A percentile compares a stretch with the other conserved stretches of the same genome.
phyloP scores from a whole-genome alignment of 2,329 filamentous ascomycete species.

The Stemphylium lycopersici region DNA sequence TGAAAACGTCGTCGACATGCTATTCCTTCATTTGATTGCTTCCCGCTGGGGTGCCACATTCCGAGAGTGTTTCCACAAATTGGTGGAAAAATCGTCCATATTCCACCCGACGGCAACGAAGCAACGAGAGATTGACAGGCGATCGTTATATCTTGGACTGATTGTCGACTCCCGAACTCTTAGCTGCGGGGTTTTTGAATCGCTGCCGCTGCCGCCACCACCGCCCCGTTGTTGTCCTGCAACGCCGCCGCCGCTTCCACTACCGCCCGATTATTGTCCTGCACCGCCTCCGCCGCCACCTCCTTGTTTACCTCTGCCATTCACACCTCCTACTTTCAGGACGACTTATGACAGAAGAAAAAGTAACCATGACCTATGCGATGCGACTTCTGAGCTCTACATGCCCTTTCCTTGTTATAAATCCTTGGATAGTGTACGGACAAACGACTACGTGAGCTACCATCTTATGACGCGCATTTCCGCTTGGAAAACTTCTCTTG shows the following conservation, averaged over 20 bases:
- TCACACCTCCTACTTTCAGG: too few species aligned
- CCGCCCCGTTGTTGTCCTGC: too few species aligned
- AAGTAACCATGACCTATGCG: background rate
- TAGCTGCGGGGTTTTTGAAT: too few species aligned
- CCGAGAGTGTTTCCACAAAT: constrained; percentile 16
- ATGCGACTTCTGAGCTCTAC: background rate
- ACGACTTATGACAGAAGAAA: background rate
- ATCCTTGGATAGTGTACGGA: constrained; percentile 15
- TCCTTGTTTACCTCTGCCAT: too few species aligned
- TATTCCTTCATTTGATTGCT: constrained; percentile 34
- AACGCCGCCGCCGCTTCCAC: too few species aligned
- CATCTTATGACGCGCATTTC: constrained; percentile 37
- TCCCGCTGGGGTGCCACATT: constrained; percentile 31
- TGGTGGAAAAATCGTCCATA: background rate
- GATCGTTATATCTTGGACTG: constrained; percentile 28
- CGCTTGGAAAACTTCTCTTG: constrained; percentile 13
- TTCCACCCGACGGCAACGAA: constrained; percentile 10
- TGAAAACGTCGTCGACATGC: constrained; percentile 36
- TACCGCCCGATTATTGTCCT: too few species aligned
- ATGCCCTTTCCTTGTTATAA: background rate
- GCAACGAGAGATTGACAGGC: constrained; percentile 15
- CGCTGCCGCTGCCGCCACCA: too few species aligned
- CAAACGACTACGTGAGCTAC: constrained; percentile 18
- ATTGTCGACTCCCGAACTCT: too few species aligned
- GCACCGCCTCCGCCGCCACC: too few species aligned